Base-by-base conservation (phyloP, 2,329 filamentous ascomycete species). In the Ilyonectria destructans region DNA sequence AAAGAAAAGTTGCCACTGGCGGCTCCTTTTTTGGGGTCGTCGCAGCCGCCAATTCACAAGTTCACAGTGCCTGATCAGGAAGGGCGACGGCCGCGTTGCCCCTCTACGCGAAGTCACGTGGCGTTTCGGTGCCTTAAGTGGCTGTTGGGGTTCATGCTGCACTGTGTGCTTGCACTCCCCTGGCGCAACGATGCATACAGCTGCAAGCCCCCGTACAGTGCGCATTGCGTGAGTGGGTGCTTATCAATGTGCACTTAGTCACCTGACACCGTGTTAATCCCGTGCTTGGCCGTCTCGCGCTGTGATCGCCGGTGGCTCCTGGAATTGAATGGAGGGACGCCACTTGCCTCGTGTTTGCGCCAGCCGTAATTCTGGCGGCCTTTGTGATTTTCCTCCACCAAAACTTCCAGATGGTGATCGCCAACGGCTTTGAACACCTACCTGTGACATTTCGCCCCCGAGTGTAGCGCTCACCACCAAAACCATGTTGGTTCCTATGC, bases 231-330 rank as follows among this genome's bases (percentile, higher is more conserved):
- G 52, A 37, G 13, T 48, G 43, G 61, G 26, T 21, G 8, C 23
- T 40, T 58, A 33, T 56, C 54, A 58, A 56, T 51, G 49, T n/a
- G 12, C 7, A 7, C 23, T 35, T 0, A 17, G 19, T 78, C 79
- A 81, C 78, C 57, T 80, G 78, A 79, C 77, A 79, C 75, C 76
- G 80, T 81, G 80, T 78, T 71, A 77, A 74, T 71, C 65, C 63
- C 76, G 72, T 67, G 72, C 68, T 55, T 19, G 9, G 49, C 55
- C 65, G 37, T 26, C 58, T 48, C 61, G 65, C 67, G 69, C 63
- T 66, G 72, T 75, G 75, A 73, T 75, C 69, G 66, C 45, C 48
- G 51, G 58, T 67, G 58, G 57, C 66, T 57, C 15, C 13, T 52
- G 58, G 64, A 49, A 62, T 58, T 31, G 54, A 59, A 23, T 62